phyloP scores from a whole-genome alignment of 1,284 basidiomycete genomes.

The Cryptococcus sp. region DNA sequence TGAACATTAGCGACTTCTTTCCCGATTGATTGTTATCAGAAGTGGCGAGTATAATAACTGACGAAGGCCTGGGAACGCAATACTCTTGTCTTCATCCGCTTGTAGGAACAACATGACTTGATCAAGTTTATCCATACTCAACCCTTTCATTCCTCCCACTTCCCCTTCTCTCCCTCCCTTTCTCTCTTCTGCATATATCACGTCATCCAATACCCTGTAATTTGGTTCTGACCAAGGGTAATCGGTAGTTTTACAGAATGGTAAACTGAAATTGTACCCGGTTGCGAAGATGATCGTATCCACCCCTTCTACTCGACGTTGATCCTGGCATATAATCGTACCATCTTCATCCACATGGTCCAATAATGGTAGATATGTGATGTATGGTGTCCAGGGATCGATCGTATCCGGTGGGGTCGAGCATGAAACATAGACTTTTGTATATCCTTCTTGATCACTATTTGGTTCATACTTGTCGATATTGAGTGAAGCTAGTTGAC shows the following conservation, averaged over 20 bases:
- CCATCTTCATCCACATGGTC: slow-evolving; percentile 8
- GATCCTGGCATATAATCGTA: neutral
- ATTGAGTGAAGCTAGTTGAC: slow-evolving; percentile 49
- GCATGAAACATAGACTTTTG: slow-evolving; percentile 40
- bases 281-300: slow-evolving; percentile 50
- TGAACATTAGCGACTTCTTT: slow-evolving; percentile 4
- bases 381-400: slow-evolving; percentile 37
- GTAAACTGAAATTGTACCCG: slow-evolving; percentile 50
- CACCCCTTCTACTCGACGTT: slow-evolving; percentile 22
- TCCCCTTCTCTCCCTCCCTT: slow-evolving; percentile 18
- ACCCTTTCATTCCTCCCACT: slow-evolving; percentile 37
- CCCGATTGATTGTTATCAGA: neutral
- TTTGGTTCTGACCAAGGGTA: slow-evolving; percentile 35
- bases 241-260: slow-evolving; percentile 41
- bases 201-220: slow-evolving; percentile 13
- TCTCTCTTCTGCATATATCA: slow-evolving; percentile 12
- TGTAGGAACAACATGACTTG: slow-evolving; percentile 44
- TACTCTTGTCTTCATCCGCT: slow-evolving; percentile 33
- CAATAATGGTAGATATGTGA: slow-evolving; percentile 40
- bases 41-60: slow-evolving; percentile 10
- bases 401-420: slow-evolving; percentile 13
- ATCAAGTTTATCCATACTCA: slow-evolving; percentile 37
- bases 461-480: slow-evolving; percentile 6
- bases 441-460: slow-evolving; percentile 7
- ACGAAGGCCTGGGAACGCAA: slow-evolving; percentile 44